Conservation (phyloP, 2,329 filamentous ascomycete genomes). For the Hypoxylon sp. region DNA sequence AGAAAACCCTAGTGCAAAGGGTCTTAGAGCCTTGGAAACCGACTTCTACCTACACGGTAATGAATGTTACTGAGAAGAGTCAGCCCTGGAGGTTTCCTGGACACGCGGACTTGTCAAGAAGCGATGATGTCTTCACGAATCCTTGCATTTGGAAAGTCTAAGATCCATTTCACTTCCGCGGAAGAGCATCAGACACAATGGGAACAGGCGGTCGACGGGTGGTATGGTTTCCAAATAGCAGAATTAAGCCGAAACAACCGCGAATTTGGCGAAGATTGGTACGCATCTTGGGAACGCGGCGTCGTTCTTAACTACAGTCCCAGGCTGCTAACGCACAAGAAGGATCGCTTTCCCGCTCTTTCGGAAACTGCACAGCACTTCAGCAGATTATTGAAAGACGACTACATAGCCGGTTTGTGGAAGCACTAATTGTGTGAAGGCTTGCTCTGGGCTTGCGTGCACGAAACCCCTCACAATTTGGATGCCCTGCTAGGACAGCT, state of each 20-base stretch:
- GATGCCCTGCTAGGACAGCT: not conserved
- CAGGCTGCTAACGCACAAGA: not conserved
- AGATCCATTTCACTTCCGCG: not conserved
- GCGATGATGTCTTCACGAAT: not conserved
- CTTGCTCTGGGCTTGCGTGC: not conserved
- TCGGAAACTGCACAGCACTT: conserved; percentile 1
- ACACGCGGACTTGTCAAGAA: conserved; percentile 10
- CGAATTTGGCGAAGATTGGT: too few relatives aligned
- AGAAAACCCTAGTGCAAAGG: not conserved
- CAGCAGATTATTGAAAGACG: conserved; percentile 1
- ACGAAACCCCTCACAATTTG: not conserved
- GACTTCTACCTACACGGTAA: not conserved
- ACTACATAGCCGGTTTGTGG: conserved; percentile 13
- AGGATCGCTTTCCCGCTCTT: conserved; percentile 12
- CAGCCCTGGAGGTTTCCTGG: too few relatives aligned
- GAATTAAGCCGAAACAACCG: too few relatives aligned
- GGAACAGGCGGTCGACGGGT: not conserved
- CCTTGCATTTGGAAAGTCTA: not conserved
- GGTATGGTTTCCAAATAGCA: not conserved
- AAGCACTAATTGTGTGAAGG: conserved; percentile 2
- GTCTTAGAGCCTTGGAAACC: not conserved
- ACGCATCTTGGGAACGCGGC: too few relatives aligned
- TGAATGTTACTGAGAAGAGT: not conserved
- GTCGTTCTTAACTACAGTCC: too few relatives aligned
- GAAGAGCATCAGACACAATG: not conserved